These are phyloP conservation scores for Coelastrella sp. DNA, from an alignment of 139 green algal genomes.

Conservation along the genomic window DNA sequence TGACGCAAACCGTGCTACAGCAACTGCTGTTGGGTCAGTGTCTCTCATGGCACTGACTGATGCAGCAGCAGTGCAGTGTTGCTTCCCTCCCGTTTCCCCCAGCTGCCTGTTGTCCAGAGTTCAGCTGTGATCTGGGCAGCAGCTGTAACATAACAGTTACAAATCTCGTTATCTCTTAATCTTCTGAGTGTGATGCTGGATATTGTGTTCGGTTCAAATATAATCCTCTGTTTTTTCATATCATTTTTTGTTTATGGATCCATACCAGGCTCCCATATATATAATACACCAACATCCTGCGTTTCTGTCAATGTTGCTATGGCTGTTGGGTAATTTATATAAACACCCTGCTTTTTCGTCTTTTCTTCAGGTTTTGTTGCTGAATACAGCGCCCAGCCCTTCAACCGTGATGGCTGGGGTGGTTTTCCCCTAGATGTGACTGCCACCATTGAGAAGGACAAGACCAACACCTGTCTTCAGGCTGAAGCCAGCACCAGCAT, in stretches of 20 bases:
- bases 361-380: constrained; percentile 54
- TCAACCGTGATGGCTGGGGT: constrained; percentile 62
- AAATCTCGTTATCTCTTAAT: neutral
- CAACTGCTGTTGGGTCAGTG: neutral
- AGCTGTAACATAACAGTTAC: neutral
- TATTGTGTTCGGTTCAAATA: neutral
- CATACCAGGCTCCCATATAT: too few relatives aligned
- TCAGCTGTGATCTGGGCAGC: neutral
- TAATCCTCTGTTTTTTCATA: too few relatives aligned
- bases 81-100: neutral
- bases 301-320: neutral
- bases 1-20: constrained; percentile 24
- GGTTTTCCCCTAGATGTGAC: constrained; percentile 63
- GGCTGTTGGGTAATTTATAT: neutral
- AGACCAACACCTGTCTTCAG: constrained; percentile 64
- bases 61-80: neutral
- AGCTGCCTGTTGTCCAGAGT: neutral
- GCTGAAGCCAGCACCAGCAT: constrained; percentile 58
- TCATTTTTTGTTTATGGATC: too few relatives aligned
- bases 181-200: neutral
- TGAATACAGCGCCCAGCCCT: constrained; percentile 49
- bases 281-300: neutral
- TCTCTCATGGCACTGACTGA: neutral
- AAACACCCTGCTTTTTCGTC: neutral
- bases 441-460: constrained; percentile 70